Evolutionary conservation across 73 alveolate genomes (phyloP).

Genomic region (Symbiodinium natans): DNA sequence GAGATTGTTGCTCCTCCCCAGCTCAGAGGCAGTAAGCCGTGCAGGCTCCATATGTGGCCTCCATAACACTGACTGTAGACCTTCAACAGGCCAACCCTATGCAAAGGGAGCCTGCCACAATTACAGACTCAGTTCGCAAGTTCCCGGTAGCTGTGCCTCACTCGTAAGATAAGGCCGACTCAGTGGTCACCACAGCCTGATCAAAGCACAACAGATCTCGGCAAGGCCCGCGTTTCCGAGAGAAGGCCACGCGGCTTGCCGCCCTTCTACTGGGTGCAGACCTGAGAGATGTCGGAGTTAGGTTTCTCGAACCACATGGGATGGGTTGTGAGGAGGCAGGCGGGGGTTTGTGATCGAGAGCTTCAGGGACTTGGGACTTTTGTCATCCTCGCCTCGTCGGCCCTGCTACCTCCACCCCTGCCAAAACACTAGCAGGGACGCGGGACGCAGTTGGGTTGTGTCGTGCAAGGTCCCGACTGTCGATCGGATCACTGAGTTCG

Average conservation of each 20-base stretch:
- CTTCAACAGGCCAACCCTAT: too few relatives aligned
- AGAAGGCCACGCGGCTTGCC: slow-evolving; percentile 46
- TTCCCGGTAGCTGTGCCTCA: neutral
- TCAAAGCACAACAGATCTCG: neutral
- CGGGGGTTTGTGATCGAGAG: neutral
- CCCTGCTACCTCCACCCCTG: neutral
- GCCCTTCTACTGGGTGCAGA: slow-evolving; percentile 53
- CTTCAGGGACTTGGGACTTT: too few relatives aligned
- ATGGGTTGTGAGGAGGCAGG: neutral
- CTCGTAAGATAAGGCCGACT: neutral
- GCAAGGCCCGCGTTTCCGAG: neutral
- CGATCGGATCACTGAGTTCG: slow-evolving; percentile 38
- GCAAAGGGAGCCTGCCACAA: neutral
- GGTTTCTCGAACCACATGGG: neutral
- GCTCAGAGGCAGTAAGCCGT: too few relatives aligned
- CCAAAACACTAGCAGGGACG: neutral
- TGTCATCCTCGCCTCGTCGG: neutral
- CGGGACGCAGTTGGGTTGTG: neutral
- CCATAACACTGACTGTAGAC: too few relatives aligned
- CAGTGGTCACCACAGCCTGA: neutral
- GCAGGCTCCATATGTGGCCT: too few relatives aligned
- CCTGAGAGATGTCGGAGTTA: neutral
- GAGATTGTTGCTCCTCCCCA: too few relatives aligned
- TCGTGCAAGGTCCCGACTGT: slow-evolving; percentile 21
- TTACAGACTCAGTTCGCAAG: neutral